Evolutionary conservation across 1,139 yeast genomes (phyloP), one percentile per base, ranked within the genome.

Genomic region (Scheffersomyces illinoinensis): DNA sequence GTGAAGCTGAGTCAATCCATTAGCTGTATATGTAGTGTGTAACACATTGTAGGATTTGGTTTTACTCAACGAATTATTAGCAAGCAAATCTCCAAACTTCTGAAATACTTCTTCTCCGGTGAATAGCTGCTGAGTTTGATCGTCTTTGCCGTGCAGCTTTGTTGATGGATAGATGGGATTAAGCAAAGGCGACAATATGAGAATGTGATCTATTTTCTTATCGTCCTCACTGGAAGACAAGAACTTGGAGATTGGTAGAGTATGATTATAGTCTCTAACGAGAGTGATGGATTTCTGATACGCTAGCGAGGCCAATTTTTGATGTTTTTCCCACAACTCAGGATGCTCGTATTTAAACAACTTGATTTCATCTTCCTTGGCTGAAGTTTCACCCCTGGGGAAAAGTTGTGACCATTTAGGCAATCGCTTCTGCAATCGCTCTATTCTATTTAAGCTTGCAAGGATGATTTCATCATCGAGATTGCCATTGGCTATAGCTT

Each of bases 1-100:
- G 65, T 87, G 90, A 55, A 85, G 71, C 14, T 81, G 76, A 17
- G 88, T 85, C 50, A 87, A 75, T 0, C 91, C 91, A 64, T 87
- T 86, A 20, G 90, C 89, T 0, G 90, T 86, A 65, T 87, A 87
- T 0, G 88, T 82, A 0, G 90, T 85, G 66, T 86, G 90, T 23
- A 84, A 69, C 0, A 86, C 86, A 62, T 83, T 84, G 61, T 82
- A 86, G 1, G 74, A 68, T 21, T 70, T 72, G 1, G 68, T 64
- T n/a, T 60, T 61, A 54, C 69, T 72, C 19, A 67, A 59, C 1
- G 74, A 73, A 60, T 79, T 83, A 52, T 75, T 69, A 0, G 85
- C 72, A 48, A 83, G 64, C 53, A 71, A 61, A 33, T 76, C 75
- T 1, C 86, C 87, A 66, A 83, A 82, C 53, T 76, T 76, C 64